Base-by-base conservation (phyloP, 1,139 yeast genomes). In the Taphrina betulina region DNA sequence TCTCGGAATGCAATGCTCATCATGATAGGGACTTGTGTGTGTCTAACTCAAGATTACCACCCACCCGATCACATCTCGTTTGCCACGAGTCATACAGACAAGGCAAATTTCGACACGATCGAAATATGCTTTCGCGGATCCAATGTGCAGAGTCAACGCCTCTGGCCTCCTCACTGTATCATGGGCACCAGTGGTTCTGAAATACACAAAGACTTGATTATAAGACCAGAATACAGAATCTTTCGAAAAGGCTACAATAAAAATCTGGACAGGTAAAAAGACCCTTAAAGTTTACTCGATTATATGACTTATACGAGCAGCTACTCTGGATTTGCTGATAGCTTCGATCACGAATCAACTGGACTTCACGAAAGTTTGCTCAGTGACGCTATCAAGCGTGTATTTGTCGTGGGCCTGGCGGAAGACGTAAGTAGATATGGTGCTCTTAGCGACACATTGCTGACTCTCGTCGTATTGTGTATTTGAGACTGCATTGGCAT, bases 31-130 rank as follows among this genome's bases (percentile, higher is more conserved):
- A 42, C 43, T 4, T 16, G 31, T 7, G 23, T 40, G 3, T 23
- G 44, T 24, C 46, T 46, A 22, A 38, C 54, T 14, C 54, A 50
- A 40, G 54, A 50, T 22, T 38, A 24, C 38, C 54, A 50, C 33
- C 54, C 54, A 3, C 12, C 17, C 12, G 24, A 50, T 22, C 54
- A 50, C 26, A 20, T 50, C 34, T 50, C 54, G 2, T 50, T 50
- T 16, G 54, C 54, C 22, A 20, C 19, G 4, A 50, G 34, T 22
- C 54, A 50, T 33, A 22, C 38, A 5, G 54, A 26, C 3, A 10
- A 17, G 8, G 19, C 22, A 12, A 12, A 31, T 37, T 38, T 37
- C 8, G 38, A 12, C 14, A 19, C 29, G 14, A 22, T 19, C 14
- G 8, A 23, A 22, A 28, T 12, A 3, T 5, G 5, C 5, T 16